Evolutionary conservation across 2,329 filamentous ascomycete species (phyloP), one percentile per base, ranked within the genome.

Genomic region (Thielaviopsis euricoi): DNA sequence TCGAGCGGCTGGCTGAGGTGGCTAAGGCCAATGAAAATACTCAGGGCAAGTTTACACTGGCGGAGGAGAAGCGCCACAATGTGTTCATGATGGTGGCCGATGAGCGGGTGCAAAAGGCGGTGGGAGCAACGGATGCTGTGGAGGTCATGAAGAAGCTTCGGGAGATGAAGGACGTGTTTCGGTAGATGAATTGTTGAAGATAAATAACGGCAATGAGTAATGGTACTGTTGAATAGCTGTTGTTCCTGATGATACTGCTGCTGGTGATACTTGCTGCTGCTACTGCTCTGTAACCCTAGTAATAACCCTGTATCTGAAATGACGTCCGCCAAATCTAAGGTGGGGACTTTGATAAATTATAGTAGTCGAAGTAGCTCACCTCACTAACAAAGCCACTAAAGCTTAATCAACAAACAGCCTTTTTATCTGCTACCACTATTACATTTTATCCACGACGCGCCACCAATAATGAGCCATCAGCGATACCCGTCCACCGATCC

Each of bases 11-110:
- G 33, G 76, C 87, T 63, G 76, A 78, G 0, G 96, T 89, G 68
- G 86, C 88, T 1, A 81, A 87, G 57, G 76, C 79, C 61, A 91
- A 96, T 70, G 76, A 83, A 71, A 80, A 96, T 73, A 97, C 93
- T 1, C 90, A 95, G 69, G 93, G 93, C 52, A 87, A 89, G 67
- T 97, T 95, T 65, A 98, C 91, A 0, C 97, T 98, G 70, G 90
- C 86, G 0, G 89, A 98, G 67, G 93, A 98, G 73, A 97, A 97
- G 87, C 74, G 87, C 72, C 89, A 97, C 70, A 98, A 98, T 66
- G 88, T 95, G 1, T 98, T 98, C 67, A 97, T 98, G 93, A 80
- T 87, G 64, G 78, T 94, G 40, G 76, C 85, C 64, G 86, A 96
- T 65, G 86, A 89, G 0, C 80, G 80, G 61, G 84, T 98, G 57